Base-by-base conservation (phyloP, 768 basidiomycete genomes). In the Lactarius quietus region DNA sequence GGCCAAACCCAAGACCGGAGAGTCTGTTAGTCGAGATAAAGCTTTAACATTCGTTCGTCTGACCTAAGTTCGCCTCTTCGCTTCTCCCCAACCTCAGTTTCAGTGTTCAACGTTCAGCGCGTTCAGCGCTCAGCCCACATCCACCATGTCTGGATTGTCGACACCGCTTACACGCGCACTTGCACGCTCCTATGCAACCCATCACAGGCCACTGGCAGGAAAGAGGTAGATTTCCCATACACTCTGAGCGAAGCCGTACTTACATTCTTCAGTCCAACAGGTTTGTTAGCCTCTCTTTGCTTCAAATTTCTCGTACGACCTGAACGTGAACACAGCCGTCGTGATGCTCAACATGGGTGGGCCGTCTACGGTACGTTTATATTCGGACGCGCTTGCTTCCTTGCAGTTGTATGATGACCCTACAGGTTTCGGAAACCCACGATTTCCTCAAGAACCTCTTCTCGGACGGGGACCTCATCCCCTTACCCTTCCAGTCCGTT, bases 321-420 rank as follows among this genome's bases (percentile, higher is more conserved):
- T 29, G 56, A 28, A 17, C 18, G n/a, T 62, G 59, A 35, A 23
- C 14, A 18, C 61, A 86, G 96, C 91, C 41, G 84, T 98, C 68
- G 94, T 99, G 48, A 92, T 99, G 90, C 81, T 99, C 79, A 99
- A 98, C 77, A 99, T 99, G 97, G 97, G 97, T 52, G 97, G 97
- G 2, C 97, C 96, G 28, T 85, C 91, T 58, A 95, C 93, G 63
- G 93, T 94, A 72, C 71, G 85, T 78, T 41, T 39, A 59, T 28
- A 26, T 57, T 53, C 48, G 61, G 31, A 56, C n/a, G 48, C 18
- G 12, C 10, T 8, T 55, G 28, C 1, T 14, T 7, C 53, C 23
- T 31, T 18, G 23, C 45, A 29, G 7, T 48, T 4, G 18, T 41
- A 17, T 57, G 20, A 59, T 67, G 61, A 67, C 59, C 69, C 33